Evolutionary conservation across 2,329 filamentous ascomycete species (phyloP).

Genomic region (Penicillium crustosum): DNA sequence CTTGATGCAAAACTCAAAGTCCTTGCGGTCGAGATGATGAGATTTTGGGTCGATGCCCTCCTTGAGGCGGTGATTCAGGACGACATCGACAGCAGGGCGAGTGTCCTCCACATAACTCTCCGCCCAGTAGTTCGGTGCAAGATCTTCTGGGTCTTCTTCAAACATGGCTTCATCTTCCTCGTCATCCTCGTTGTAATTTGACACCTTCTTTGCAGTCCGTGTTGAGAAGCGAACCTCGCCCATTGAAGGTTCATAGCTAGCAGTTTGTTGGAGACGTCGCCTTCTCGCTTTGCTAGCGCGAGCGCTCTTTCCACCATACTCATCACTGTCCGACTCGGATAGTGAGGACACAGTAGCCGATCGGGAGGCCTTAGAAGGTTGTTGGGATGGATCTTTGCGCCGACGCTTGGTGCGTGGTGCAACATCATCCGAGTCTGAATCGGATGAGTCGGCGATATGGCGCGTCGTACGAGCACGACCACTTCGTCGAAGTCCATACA

Average conservation of each 20-base stretch:
- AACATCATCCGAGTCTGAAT: constrained; percentile 73
- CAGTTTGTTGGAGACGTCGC: constrained; percentile 66
- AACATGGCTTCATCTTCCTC: constrained; percentile 57
- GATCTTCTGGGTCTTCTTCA: constrained; percentile 57
- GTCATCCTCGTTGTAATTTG: constrained; percentile 69
- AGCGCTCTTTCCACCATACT: constrained; percentile 73
- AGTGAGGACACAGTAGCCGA: constrained; percentile 60
- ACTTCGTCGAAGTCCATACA: constrained; percentile 92
- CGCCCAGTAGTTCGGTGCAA: constrained; percentile 69
- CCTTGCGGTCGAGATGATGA: constrained; percentile 51
- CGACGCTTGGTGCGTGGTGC: constrained; percentile 44
- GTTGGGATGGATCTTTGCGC: constrained; percentile 55
- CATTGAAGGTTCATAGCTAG: constrained; percentile 63
- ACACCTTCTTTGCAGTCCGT: constrained; percentile 73
- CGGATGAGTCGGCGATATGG: constrained; percentile 62
- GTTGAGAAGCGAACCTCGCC: constrained; percentile 90
- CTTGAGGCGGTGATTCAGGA: constrained; percentile 80
- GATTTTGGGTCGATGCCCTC: constrained; percentile 57
- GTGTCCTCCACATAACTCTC: constrained; percentile 68
- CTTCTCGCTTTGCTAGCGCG: constrained; percentile 73
- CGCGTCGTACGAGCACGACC: constrained; percentile 65
- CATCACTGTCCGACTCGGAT: constrained; percentile 66
- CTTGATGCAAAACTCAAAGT: constrained; percentile 91
- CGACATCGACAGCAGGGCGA: constrained; percentile 82
- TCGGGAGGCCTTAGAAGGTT: constrained; percentile 49